phyloP scores from a whole-genome alignment of 1,284 basidiomycete species.

The Earliella scabrosa region DNA sequence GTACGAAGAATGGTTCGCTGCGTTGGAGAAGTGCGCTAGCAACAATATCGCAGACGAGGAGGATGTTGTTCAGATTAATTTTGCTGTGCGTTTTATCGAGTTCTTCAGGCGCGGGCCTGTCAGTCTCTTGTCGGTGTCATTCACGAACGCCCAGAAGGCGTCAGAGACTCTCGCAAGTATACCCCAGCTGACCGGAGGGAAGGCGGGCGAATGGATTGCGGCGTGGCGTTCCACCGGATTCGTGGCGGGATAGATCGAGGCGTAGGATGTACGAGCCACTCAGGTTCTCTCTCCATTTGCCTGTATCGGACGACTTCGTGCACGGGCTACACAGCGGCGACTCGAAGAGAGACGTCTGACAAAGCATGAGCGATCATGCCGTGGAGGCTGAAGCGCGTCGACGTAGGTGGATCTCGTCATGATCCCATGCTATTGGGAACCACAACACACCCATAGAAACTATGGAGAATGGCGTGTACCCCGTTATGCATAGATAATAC shows the following conservation, averaged over 20 bases:
- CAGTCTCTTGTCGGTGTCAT: not conserved
- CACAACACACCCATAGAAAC: too few species aligned
- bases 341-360: too few species aligned
- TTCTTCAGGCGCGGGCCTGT: constrained; percentile 10
- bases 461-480: too few species aligned
- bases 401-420: too few species aligned
- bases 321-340: too few species aligned
- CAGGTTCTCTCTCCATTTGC: not conserved
- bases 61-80: constrained; percentile 5
- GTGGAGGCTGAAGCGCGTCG: too few species aligned
- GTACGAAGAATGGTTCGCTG: constrained; percentile 21
- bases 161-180: not conserved
- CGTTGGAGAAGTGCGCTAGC: constrained; percentile 9
- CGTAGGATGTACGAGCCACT: too few species aligned
- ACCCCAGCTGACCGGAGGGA: not conserved
- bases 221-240: not conserved
- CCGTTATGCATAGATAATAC: too few species aligned
- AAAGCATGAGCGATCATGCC: too few species aligned
- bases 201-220: not conserved
- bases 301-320: not conserved
- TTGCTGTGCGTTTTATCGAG: constrained; percentile 13
- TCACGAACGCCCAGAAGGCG: not conserved
- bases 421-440: too few species aligned
- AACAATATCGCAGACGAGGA: not conserved
- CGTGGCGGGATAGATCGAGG: too few species aligned